Evolutionary conservation across 2,329 filamentous ascomycete species (phyloP).

Genomic region (Lecanoromycetidae sp.): DNA sequence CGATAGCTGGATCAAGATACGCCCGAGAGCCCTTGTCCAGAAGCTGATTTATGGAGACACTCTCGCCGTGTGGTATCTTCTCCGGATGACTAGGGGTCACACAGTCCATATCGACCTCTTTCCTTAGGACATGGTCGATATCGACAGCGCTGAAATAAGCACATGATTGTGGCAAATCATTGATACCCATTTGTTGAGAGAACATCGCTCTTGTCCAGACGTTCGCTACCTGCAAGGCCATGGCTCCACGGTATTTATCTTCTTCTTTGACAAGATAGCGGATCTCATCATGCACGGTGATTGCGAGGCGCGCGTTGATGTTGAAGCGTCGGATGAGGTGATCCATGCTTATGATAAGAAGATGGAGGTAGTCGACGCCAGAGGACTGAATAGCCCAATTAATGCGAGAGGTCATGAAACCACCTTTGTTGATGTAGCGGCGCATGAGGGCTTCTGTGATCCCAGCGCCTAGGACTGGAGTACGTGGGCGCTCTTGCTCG

Average conservation of each 20-base stretch:
- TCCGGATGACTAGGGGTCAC: constrained; percentile 74
- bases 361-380: constrained; percentile 91
- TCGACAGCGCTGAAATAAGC: constrained; percentile 95
- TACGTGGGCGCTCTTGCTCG: constrained; percentile 80
- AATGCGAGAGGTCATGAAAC: constrained; percentile 89
- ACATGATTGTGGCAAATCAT: constrained; percentile 85
- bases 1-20: constrained; percentile 52
- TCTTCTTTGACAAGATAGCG: constrained; percentile 76
- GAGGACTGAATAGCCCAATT: constrained; percentile 99
- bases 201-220: constrained; percentile 98
- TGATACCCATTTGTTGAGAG: constrained; percentile 86
- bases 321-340: constrained; percentile 78
- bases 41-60: constrained; percentile 67
- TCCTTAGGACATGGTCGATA: constrained; percentile 87
- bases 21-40: constrained; percentile 61
- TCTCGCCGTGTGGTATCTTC: constrained; percentile 74
- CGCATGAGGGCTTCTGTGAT: constrained; percentile 93
- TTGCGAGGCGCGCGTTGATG: constrained; percentile 70
- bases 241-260: constrained; percentile 77
- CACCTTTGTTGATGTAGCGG: constrained; percentile 74
- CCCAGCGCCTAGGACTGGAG: constrained; percentile 82
- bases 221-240: constrained; percentile 89
- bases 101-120: constrained; percentile 97
- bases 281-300: constrained; percentile 97
- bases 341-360: constrained; percentile 89